Percentiles rank a stretch among this genome's conserved stretches.
Evolutionary conservation across 257 asterid genomes (phyloP).

Genomic region (Echites panduratus): DNA sequence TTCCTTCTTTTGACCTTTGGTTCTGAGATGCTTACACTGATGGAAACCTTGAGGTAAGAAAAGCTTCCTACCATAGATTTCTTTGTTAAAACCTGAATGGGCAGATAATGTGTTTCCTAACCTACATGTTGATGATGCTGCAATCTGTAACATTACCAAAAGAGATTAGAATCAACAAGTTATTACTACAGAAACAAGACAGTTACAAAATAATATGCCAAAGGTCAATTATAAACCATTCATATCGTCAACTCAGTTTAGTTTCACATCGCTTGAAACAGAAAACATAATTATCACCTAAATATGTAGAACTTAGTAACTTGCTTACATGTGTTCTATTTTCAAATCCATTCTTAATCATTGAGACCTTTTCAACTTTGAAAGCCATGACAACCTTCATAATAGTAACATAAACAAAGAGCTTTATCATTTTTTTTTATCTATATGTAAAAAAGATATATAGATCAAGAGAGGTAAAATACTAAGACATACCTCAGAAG

Average conservation of each 20-base stretch:
- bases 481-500: no score
- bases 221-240: slow-evolving; percentile 1
- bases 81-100: slow-evolving; percentile 45
- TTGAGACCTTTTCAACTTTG: no score
- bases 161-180: background rate
- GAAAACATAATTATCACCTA: background rate
- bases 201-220: background rate
- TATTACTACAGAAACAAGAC: background rate
- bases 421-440: no score
- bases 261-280: background rate
- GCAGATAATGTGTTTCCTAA: slow-evolving; percentile 59
- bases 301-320: background rate
- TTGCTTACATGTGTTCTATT: background rate
- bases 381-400: no score
- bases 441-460: no score
- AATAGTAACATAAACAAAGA: no score
- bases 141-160: slow-evolving; percentile 39
- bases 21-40: slow-evolving; percentile 51
- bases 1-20: slow-evolving; percentile 43
- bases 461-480: no score
- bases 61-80: slow-evolving; percentile 48
- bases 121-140: slow-evolving; percentile 69
- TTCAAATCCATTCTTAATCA: no score
- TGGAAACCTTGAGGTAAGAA: slow-evolving; percentile 43
- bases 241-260: background rate